Percentiles rank a stretch among this genome's conserved stretches.
Evolutionary conservation across 176 grass and related monocot species (phyloP).

Genomic region (Lolium perenne): DNA sequence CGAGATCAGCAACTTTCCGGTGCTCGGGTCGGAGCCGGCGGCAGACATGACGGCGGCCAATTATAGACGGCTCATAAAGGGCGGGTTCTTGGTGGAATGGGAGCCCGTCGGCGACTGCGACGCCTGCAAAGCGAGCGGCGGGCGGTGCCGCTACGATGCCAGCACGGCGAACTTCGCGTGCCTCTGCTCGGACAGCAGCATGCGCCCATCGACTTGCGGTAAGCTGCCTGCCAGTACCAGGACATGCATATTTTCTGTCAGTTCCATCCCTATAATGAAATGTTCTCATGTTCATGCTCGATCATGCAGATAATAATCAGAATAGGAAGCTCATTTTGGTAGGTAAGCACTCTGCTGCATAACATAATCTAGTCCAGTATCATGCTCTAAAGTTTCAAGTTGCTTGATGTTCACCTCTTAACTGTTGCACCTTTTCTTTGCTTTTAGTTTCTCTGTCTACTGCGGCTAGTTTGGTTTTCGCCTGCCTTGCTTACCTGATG

Average conservation of each 20-base stretch:
- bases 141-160: background rate
- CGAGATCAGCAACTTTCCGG: background rate
- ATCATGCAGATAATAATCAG: background rate
- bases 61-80: background rate
- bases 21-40: background rate
- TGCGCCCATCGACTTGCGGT: background rate
- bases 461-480: background rate
- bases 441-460: slow-evolving; percentile 35
- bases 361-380: background rate
- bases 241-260: background rate
- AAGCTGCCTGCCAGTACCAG: background rate
- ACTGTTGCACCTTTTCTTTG: background rate
- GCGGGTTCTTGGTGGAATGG: background rate
- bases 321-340: background rate
- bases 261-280: background rate
- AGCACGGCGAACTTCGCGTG: background rate
- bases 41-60: background rate
- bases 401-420: background rate
- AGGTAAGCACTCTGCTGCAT: background rate
- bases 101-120: background rate
- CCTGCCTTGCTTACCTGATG: slow-evolving; percentile 32
- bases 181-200: background rate
- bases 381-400: background rate
- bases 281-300: background rate
- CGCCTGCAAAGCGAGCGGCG: background rate